Base-by-base conservation (phyloP, 495 filamentous ascomycete species). In the Evernia prunastri region DNA sequence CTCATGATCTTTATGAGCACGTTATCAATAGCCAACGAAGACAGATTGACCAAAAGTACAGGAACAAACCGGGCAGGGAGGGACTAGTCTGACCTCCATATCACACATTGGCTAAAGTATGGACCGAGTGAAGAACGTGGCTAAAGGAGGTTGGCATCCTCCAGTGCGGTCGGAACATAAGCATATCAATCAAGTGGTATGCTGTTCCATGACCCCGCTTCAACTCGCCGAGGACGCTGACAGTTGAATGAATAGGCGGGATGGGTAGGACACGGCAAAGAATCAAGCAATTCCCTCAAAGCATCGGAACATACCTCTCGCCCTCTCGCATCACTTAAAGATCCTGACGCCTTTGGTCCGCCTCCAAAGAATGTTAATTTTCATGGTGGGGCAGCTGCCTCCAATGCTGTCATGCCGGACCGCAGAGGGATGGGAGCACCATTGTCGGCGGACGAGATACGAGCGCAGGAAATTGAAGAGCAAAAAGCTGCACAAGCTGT, bases 301-400 rank as follows among this genome's bases (percentile, higher is more conserved):
- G 68, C 70, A 23, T 35, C 66, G 66, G 73, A 81, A 5, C 81
- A 88, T 70, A 76, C 82, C 66, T 84, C 90, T 23, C 77, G 79
- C 8, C 93, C 94, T 3, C 73, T 96, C n/a, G 82, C 86, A 6
- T 80, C 87, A 3, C 79, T 98, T 25, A 87, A 87, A 69, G 94
- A 98, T 73, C 93, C 94, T 3, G 72, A 84, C 0, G 81, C 86
- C 17, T 97, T 98, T 73, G 91, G 83, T 4, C 90, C 93, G 40
- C 93, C 93, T 27, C 93, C 93, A 6, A 96, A 87, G 66, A 81
- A 84, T 66, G 72, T 81, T 69, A 81, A 80, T 49, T 84, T 80
- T 65, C 77, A 86, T 70, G 79, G 82, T 20, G 75, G 74, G 3
- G 74, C 75, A 8, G 79, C 82, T 13, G 68, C 78, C 8, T 75